A percentile compares a stretch with the other conserved stretches of the same genome.
Conservation (phyloP, 768 basidiomycete genomes). For the Termitomyces sp. region DNA sequence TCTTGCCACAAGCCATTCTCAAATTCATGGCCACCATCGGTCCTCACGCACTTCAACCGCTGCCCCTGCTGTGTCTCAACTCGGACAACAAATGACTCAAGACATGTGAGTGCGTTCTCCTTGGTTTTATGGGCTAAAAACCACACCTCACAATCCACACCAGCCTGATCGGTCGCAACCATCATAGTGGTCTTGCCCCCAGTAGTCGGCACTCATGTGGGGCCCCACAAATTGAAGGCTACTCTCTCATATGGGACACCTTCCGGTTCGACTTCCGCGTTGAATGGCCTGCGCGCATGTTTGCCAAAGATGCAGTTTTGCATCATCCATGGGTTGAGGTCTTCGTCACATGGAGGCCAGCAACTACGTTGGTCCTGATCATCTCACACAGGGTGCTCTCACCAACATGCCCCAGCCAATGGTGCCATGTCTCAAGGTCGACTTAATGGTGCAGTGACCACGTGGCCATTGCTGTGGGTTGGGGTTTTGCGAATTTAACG, state of each 20-base stretch:
- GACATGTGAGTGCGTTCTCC: background rate
- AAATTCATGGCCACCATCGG: too few species aligned
- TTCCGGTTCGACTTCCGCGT: background rate
- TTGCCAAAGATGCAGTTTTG: background rate
- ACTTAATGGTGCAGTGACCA: too few species aligned
- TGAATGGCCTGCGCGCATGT: background rate
- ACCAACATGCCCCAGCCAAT: too few species aligned
- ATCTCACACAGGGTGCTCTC: too few species aligned
- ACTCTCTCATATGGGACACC: too few species aligned
- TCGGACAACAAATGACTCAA: background rate
- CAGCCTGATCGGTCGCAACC: background rate
- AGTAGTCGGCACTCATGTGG: background rate
- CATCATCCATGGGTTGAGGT: background rate
- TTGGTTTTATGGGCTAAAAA: too few species aligned
- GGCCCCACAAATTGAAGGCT: background rate
- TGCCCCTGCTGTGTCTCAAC: background rate
- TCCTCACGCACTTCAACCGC: too few species aligned
- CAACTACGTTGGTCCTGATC: background rate
- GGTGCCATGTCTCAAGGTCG: too few species aligned
- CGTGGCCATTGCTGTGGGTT: background rate
- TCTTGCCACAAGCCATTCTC: too few species aligned
- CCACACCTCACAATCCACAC: too few species aligned
- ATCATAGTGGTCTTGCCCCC: background rate
- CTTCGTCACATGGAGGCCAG: too few species aligned
- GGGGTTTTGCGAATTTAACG: background rate